Evolutionary conservation across 352 stramenopile genomes (phyloP).

Genomic region (Pythium volutum): DNA sequence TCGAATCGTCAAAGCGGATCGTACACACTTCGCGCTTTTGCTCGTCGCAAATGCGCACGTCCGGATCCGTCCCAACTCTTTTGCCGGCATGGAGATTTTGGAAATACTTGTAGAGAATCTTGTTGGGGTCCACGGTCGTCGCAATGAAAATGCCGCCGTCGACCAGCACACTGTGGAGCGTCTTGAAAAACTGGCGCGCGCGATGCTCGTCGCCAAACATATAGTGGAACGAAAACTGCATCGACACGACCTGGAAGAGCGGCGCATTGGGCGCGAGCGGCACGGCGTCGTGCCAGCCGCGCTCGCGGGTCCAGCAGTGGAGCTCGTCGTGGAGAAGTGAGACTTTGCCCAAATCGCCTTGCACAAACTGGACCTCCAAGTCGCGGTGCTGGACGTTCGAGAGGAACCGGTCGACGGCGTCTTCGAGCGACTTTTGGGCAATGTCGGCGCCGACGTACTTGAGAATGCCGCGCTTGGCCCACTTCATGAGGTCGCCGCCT

Average conservation of each 20-base stretch:
- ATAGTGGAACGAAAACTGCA: conserved; percentile 99
- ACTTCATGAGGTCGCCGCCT: conserved; percentile 98
- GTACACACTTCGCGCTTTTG: conserved; percentile 76
- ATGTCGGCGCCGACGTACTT: conserved; percentile 98
- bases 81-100: conserved; percentile 46
- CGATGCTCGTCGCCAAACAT: conserved; percentile 95
- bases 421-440: conserved; percentile 93
- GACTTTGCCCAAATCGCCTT: conserved; percentile 71
- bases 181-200: conserved; percentile 93
- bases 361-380: conserved; percentile 74
- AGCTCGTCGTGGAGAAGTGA: conserved; percentile 63
- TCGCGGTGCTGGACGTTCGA: conserved; percentile 67
- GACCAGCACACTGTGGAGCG: conserved; percentile 89
- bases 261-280: conserved; percentile 34
- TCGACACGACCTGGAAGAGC: conserved; percentile 95
- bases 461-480: conserved; percentile 87
- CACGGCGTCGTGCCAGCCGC: conserved; percentile 57
- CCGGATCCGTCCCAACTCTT: conserved; percentile 25
- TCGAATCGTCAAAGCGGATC: conserved; percentile 69
- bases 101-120: conserved; percentile 86
- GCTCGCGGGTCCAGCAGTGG: conserved; percentile 64
- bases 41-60: conserved; percentile 69
- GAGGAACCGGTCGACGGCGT: conserved; percentile 88
- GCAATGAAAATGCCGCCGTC: conserved; percentile 94
- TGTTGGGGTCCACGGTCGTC: conserved; percentile 96